Evolutionary conservation across 2,329 filamentous ascomycete genomes (phyloP).

Genomic region (Gaeumannomyces tritici): DNA sequence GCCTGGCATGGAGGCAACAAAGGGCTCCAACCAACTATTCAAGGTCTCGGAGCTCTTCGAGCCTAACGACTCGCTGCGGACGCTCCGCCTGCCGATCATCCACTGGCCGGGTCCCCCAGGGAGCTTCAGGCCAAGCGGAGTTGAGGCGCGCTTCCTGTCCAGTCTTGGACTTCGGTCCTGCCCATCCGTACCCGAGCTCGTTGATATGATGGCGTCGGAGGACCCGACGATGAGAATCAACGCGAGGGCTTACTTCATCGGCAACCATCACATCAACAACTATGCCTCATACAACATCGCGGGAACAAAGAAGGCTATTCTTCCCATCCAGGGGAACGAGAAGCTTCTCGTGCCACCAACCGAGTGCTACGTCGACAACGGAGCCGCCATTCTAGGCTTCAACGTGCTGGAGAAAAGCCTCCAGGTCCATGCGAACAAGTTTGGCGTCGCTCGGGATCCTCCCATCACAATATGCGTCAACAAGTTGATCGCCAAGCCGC

Average conservation of each 20-base stretch:
- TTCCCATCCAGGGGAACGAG: constrained; percentile 64
- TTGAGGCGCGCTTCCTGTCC: constrained; percentile 66
- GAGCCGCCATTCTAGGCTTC: constrained; percentile 70
- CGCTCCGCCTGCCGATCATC: constrained; percentile 63
- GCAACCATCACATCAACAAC: constrained; percentile 66
- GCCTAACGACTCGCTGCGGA: constrained; percentile 60
- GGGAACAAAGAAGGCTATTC: constrained; percentile 45
- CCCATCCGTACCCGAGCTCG: constrained; percentile 64
- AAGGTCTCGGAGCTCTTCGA: constrained; percentile 74
- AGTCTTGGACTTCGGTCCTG: constrained; percentile 62
- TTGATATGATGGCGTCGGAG: constrained; percentile 65
- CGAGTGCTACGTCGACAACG: constrained; percentile 74
- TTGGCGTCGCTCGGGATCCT: constrained; percentile 78
- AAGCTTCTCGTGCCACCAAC: constrained; percentile 60
- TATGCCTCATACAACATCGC: constrained; percentile 59
- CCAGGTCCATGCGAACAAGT: constrained; percentile 70
- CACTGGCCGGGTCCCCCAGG: constrained; percentile 67
- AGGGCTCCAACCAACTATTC: constrained; percentile 47
- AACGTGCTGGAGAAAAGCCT: constrained; percentile 66
- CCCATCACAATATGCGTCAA: constrained; percentile 68
- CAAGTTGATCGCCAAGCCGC: constrained; percentile 61
- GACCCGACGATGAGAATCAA: constrained; percentile 50
- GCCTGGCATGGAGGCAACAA: constrained; percentile 41
- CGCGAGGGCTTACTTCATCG: constrained; percentile 73
- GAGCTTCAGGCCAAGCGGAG: constrained; percentile 51